These are phyloP conservation scores for Leucosporidium creatinivorum DNA, from an alignment of 768 basidiomycete genomes.

Conservation along the genomic window DNA sequence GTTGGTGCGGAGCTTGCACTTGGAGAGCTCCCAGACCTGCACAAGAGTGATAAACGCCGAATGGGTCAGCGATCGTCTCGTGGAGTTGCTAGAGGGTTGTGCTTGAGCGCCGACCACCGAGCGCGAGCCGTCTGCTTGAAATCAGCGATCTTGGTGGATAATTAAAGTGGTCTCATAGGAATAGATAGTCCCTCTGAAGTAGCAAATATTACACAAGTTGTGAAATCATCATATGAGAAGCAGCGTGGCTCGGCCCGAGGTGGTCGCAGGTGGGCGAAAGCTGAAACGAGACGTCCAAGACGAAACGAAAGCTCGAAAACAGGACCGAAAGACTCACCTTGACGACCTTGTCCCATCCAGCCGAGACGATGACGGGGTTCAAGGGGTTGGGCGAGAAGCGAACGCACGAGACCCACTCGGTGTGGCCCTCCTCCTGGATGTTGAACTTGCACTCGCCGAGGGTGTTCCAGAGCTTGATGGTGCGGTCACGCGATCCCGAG, in stretches of 20 bases:
- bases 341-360: slow-evolving; percentile 99
- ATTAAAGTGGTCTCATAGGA: slow-evolving; percentile 63
- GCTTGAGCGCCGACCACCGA: not conserved
- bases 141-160: slow-evolving; percentile 79
- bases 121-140: slow-evolving; percentile 21
- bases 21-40: slow-evolving; percentile 98
- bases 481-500: slow-evolving; percentile 89
- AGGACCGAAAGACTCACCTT: slow-evolving; percentile 59
- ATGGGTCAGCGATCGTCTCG: slow-evolving; percentile 24
- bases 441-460: slow-evolving; percentile 99
- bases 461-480: slow-evolving; percentile 99
- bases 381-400: slow-evolving; percentile 96
- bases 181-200: slow-evolving; percentile 59
- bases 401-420: slow-evolving; percentile 99
- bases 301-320: not conserved
- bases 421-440: slow-evolving; percentile 97
- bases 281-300: slow-evolving; percentile 29
- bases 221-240: slow-evolving; percentile 41
- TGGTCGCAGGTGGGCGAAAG: slow-evolving; percentile 36
- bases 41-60: not conserved
- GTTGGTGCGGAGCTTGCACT: slow-evolving; percentile 99
- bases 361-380: slow-evolving; percentile 98
- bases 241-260: not conserved
- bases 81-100: slow-evolving; percentile 23
- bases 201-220: slow-evolving; percentile 61